Evolutionary conservation across 768 basidiomycete genomes (phyloP).

Genomic region (Lentinula raphanica): DNA sequence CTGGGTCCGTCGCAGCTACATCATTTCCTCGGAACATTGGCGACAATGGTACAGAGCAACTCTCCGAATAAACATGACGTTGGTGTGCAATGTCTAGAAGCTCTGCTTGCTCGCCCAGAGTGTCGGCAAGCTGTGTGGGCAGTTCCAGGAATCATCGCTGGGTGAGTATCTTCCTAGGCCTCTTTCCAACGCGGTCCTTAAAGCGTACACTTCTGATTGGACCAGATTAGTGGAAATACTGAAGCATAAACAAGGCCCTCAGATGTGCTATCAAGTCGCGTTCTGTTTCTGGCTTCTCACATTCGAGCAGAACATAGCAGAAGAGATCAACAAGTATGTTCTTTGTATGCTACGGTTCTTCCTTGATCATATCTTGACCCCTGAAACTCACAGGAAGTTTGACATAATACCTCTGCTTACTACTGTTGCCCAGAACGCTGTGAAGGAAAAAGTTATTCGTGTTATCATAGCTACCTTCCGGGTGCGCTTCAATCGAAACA

Average conservation of each 20-base stretch:
- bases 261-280: conserved; percentile 92
- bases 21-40: conserved; percentile 56
- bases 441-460: conserved; percentile 96
- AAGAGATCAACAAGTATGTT: conserved; percentile 80
- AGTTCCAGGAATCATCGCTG: conserved; percentile 59
- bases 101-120: conserved; percentile 74
- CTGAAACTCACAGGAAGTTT: conserved; percentile 56
- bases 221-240: conserved; percentile 78
- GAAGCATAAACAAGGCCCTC: conserved; percentile 75
- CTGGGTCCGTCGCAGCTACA: conserved; percentile 49
- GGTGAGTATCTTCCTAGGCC: conserved; percentile 36
- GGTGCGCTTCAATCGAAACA: conserved; percentile 33
- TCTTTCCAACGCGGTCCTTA: neutral
- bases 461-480: conserved; percentile 90
- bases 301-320: conserved; percentile 82
- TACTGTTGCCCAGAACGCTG: conserved; percentile 79
- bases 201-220: neutral
- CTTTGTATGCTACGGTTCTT: neutral
- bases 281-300: conserved; percentile 94
- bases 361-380: too few species aligned
- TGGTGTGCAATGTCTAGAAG: conserved; percentile 87
- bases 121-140: conserved; percentile 79
- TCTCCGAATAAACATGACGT: conserved; percentile 76
- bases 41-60: conserved; percentile 54
- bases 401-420: conserved; percentile 84